These are phyloP conservation scores for Cercospora sp. DNA, from an alignment of 2,329 filamentous ascomycete genomes.

Conservation along the genomic window DNA sequence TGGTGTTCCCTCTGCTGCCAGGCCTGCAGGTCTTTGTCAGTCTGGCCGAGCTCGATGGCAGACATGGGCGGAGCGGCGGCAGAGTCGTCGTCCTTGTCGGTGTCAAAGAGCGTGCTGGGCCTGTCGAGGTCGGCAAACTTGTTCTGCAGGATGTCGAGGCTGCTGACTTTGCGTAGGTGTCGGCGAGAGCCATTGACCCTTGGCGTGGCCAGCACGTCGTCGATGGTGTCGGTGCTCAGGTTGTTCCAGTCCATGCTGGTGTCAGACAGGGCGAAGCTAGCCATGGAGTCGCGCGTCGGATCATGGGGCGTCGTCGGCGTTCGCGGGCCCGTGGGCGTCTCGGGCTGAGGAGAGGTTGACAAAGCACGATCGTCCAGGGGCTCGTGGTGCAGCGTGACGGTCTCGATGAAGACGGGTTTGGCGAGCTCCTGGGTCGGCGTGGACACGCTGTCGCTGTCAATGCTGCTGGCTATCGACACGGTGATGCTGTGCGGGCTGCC, in stretches of 20 bases:
- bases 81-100: constrained; percentile 24
- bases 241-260: constrained; percentile 37
- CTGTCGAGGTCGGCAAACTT: constrained; percentile 30
- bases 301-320: constrained; percentile 27
- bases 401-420: constrained; percentile 26
- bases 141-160: constrained; percentile 38
- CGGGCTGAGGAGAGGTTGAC: constrained; percentile 20
- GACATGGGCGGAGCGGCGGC: constrained; percentile 27
- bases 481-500: constrained; percentile 1
- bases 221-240: constrained; percentile 33
- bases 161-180: constrained; percentile 36
- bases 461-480: constrained; percentile 9
- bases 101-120: constrained; percentile 38
- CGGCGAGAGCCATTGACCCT: constrained; percentile 28
- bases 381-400: constrained; percentile 26
- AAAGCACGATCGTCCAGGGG: constrained; percentile 19
- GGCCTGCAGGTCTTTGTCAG: constrained; percentile 12
- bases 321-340: constrained; percentile 21
- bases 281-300: constrained; percentile 33
- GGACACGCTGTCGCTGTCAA: constrained; percentile 13
- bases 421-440: constrained; percentile 22
- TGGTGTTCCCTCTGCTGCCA: constrained; percentile 20
- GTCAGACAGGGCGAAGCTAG: constrained; percentile 36
- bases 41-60: constrained; percentile 22
- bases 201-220: constrained; percentile 37